Evolutionary conservation across 768 basidiomycete species (phyloP).

Genomic region (Hygrocybe coccinea): DNA sequence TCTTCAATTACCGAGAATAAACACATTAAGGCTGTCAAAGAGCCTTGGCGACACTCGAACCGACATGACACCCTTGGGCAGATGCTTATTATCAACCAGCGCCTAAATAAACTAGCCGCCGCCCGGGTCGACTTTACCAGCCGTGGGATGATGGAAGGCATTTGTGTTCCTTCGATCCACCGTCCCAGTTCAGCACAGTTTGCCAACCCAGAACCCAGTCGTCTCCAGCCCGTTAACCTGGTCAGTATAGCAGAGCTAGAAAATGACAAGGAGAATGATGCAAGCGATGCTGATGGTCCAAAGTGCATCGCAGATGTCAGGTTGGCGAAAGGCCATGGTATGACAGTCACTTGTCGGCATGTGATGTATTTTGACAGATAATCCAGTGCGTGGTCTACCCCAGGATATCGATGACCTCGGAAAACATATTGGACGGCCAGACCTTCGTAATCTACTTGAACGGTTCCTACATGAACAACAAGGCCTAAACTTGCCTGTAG

Average conservation of each 20-base stretch:
- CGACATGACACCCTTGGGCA: conserved; percentile 18
- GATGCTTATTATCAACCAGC: conserved; percentile 22
- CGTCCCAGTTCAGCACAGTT: background rate
- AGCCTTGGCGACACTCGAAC: conserved; percentile 21
- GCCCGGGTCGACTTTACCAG: conserved; percentile 13
- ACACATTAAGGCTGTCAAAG: conserved; percentile 14
- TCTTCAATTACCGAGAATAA: conserved; percentile 21
- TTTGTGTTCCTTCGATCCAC: background rate
- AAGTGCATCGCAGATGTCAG: background rate
- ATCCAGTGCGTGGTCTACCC: background rate
- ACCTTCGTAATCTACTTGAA: conserved; percentile 16
- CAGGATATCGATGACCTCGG: background rate
- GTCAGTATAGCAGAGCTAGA: too few relatives aligned
- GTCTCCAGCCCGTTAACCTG: background rate
- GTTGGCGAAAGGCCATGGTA: background rate
- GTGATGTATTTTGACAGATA: background rate
- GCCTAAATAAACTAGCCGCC: conserved; percentile 18
- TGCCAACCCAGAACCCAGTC: background rate
- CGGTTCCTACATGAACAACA: conserved; percentile 23
- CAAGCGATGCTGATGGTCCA: background rate
- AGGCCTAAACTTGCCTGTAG: background rate
- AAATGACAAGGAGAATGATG: background rate
- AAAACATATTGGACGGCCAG: conserved; percentile 4
- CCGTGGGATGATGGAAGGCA: conserved; percentile 12
- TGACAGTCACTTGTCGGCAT: background rate